A percentile compares a stretch with the other conserved stretches of the same genome.
phyloP scores from a whole-genome alignment of 2,329 filamentous ascomycete genomes.

The Penicillium sp. region DNA sequence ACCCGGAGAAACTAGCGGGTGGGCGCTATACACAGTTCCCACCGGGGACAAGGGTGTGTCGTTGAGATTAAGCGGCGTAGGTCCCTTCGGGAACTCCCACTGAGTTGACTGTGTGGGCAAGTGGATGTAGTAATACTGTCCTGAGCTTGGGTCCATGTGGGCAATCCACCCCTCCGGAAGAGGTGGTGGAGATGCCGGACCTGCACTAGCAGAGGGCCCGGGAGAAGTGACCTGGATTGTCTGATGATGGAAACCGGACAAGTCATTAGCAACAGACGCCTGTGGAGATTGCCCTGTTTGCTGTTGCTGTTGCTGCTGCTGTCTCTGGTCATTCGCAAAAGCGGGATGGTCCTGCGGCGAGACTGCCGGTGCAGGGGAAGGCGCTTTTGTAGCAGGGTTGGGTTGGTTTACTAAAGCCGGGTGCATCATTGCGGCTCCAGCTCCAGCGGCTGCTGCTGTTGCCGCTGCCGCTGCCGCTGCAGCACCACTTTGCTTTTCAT shows the following conservation, averaged over 20 bases:
- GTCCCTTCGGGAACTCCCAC: slow-evolving; percentile 98
- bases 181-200: slow-evolving; percentile 82
- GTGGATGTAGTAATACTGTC: slow-evolving; percentile 99
- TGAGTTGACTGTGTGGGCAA: slow-evolving; percentile 92
- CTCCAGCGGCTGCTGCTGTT: slow-evolving; percentile 4
- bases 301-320: slow-evolving; percentile 43
- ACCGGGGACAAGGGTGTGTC: slow-evolving; percentile 79
- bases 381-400: slow-evolving; percentile 24
- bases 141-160: slow-evolving; percentile 90
- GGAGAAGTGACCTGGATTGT: slow-evolving; percentile 33
- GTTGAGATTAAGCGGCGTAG: slow-evolving; percentile 83
- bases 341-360: slow-evolving; percentile 70
- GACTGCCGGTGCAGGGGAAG: slow-evolving; percentile 30
- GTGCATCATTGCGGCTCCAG: slow-evolving; percentile 22
- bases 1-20: slow-evolving; percentile 69
- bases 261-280: slow-evolving; percentile 33
- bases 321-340: slow-evolving; percentile 79
- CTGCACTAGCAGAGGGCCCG: slow-evolving; percentile 47
- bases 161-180: slow-evolving; percentile 98
- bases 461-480: slow-evolving; percentile 23
- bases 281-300: slow-evolving; percentile 41
- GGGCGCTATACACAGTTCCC: slow-evolving; percentile 68
- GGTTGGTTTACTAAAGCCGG: slow-evolving; percentile 25
- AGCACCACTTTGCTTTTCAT: slow-evolving; percentile 68
- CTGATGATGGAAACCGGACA: slow-evolving; percentile 26